Evolutionary conservation across 805 yeast species (phyloP), one percentile per base, ranked within the genome.

Genomic region (Maudiozyma saulgeensis): DNA sequence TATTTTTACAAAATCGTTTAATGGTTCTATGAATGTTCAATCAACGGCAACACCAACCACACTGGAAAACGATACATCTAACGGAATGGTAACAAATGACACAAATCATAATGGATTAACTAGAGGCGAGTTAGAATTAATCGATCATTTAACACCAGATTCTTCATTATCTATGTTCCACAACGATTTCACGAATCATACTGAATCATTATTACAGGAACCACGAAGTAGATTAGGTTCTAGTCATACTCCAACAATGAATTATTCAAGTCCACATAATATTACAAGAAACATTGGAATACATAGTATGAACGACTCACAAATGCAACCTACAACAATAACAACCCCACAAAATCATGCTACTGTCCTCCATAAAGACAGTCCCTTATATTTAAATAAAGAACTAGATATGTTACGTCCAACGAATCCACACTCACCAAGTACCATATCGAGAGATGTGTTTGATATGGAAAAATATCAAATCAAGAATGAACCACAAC

Each of bases 1-100:
- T 26, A 53, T 66, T 8, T 67, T 67, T 49, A 56, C 58, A 11
- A 62, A 57, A 40, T 58, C 63, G 3, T 42, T 56, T 13, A 39
- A 18, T 38, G 40, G 32, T 40, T 40, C 15, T 16, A 44, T 18
- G 41, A 25, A 38, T 38, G 16, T 38, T 18, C 41, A 38, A 38
- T 35, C 38, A 35, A 35, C 38, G 8, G 15, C 38, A 15, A 16
- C 23, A n/a, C 21, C 25, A 19, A 8, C 41, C 1, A 18, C 41
- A 38, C 6, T 38, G 25, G 21, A 16, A 11, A 38, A 16, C 15
- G 15, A 16, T 18, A 19, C 21, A 11, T 18, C 25, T n/a, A 9
- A 38, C 18, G 15, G 13, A 6, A n/a, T 38, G 16, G 25, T 9
- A 5, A 9, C 21, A 18, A 19, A 38, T 19, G 38, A 35, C 8